These are phyloP conservation scores for Fusarium dlaminii DNA, from an alignment of 2,329 filamentous ascomycete genomes.

Conservation along the genomic window DNA sequence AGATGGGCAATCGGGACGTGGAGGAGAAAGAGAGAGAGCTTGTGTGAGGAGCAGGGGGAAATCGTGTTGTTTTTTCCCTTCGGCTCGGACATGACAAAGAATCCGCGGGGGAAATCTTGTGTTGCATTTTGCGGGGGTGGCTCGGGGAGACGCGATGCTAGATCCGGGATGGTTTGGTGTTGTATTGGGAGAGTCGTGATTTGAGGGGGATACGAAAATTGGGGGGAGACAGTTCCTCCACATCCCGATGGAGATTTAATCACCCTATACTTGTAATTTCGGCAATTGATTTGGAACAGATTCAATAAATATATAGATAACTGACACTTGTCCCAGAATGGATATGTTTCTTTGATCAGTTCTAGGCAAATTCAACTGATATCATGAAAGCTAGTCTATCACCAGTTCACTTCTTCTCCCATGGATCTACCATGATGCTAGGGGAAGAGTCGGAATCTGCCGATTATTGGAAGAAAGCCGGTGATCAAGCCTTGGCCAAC, in stretches of 20 bases:
- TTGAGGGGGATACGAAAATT: not conserved
- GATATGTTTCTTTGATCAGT: not conserved
- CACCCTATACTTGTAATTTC: not conserved
- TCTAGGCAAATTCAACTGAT: not conserved
- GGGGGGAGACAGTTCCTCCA: not conserved
- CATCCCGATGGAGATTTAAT: slow-evolving; percentile 4
- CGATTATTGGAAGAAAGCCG: slow-evolving; percentile 38
- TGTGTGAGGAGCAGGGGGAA: not conserved
- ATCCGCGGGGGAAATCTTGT: not conserved
- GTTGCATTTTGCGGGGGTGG: slow-evolving; percentile 3
- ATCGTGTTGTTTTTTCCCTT: slow-evolving; percentile 1
- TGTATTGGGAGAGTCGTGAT: not conserved
- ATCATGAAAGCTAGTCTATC: slow-evolving; percentile 16
- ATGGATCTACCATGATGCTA: slow-evolving; percentile 41
- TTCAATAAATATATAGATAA: not conserved
- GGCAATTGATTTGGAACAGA: not conserved
- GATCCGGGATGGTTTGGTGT: not conserved
- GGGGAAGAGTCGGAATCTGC: slow-evolving; percentile 34
- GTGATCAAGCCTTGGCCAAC: slow-evolving; percentile 33
- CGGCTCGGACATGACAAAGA: slow-evolving; percentile 10
- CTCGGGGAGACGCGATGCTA: not conserved
- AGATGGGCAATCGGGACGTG: slow-evolving; percentile 17
- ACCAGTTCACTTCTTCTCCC: slow-evolving; percentile 40
- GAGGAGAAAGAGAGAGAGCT: slow-evolving; percentile 4
- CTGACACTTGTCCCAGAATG: not conserved